Conservation (phyloP, 805 yeast genomes). For the Candida maesae region DNA sequence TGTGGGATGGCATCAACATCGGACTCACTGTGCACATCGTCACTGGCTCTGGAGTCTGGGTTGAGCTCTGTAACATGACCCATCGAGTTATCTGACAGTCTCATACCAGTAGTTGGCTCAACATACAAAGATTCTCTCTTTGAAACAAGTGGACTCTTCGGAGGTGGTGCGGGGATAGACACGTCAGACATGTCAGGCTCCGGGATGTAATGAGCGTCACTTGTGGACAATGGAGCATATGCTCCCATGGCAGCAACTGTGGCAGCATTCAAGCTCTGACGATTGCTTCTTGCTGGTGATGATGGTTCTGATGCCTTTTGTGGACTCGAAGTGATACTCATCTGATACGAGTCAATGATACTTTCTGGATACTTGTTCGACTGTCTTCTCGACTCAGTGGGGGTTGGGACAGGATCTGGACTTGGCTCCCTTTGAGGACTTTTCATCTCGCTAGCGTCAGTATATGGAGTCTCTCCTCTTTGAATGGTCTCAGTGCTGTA, state of each 20-base stretch:
- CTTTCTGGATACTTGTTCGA: slow-evolving; percentile 23
- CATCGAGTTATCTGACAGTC: not conserved
- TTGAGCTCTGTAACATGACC: slow-evolving; percentile 7
- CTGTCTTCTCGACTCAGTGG: slow-evolving; percentile 2
- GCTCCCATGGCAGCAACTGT: slow-evolving; percentile 9
- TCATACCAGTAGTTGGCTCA: not conserved
- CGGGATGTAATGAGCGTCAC: slow-evolving; percentile 22
- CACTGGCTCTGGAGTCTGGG: not conserved
- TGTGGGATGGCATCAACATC: slow-evolving; percentile 1
- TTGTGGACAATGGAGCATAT: slow-evolving; percentile 7
- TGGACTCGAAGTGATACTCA: slow-evolving; percentile 12
- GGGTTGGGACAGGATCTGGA: not conserved
- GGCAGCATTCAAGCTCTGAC: slow-evolving; percentile 9
- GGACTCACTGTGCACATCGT: slow-evolving; percentile 6
- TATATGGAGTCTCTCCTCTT: slow-evolving; percentile 11
- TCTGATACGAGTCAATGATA: slow-evolving; percentile 24
- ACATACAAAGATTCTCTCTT: slow-evolving; percentile 3
- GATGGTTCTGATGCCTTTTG: slow-evolving; percentile 3
- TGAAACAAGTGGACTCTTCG: slow-evolving; percentile 16
- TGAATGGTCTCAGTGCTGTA: slow-evolving; percentile 11
- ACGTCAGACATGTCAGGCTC: slow-evolving; percentile 11
- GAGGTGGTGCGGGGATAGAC: slow-evolving; percentile 22
- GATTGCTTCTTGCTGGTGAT: slow-evolving; percentile 2
- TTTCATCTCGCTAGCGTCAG: slow-evolving; percentile 13
- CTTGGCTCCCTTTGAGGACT: slow-evolving; percentile 3